Evolutionary conservation across 2,329 filamentous ascomycete species (phyloP).

Genomic region (Penicillium occitanis): DNA sequence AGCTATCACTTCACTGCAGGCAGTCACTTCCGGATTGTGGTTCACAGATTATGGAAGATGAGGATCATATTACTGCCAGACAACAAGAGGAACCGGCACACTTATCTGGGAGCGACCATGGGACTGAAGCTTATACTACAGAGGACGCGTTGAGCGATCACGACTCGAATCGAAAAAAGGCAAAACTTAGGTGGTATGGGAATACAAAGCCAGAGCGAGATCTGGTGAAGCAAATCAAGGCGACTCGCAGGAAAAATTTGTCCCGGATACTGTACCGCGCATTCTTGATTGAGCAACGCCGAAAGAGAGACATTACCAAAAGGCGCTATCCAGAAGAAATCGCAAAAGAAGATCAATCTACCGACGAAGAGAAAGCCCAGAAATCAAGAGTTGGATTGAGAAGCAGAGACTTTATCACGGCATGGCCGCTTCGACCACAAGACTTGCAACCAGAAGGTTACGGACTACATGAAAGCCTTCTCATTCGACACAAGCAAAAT

Average conservation of each 20-base stretch:
- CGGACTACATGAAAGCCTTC: background rate
- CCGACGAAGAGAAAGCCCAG: background rate
- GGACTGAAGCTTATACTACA: background rate
- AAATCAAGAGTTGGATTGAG: background rate
- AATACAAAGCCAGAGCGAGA: constrained; percentile 1
- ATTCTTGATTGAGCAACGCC: background rate
- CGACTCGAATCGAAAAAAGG: background rate
- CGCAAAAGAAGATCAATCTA: background rate
- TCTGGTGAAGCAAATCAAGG: background rate
- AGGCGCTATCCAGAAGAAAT: background rate
- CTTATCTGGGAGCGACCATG: background rate
- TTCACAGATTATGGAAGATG: background rate
- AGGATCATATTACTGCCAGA: background rate
- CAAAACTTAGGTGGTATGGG: background rate
- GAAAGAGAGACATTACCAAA: background rate
- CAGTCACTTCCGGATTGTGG: background rate
- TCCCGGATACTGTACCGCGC: background rate
- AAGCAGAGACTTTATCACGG: background rate
- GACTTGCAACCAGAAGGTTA: background rate
- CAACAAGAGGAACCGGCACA: background rate
- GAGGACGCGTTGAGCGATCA: background rate
- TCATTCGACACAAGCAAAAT: background rate
- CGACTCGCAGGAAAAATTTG: background rate
- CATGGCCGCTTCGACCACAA: background rate
- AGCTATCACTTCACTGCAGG: background rate